A percentile compares a stretch with the other conserved stretches of the same genome.
These are phyloP conservation scores for Sphagnum contortum DNA, from an alignment of 225 moss, liverwort and hornwort genomes.

Conservation along the genomic window DNA sequence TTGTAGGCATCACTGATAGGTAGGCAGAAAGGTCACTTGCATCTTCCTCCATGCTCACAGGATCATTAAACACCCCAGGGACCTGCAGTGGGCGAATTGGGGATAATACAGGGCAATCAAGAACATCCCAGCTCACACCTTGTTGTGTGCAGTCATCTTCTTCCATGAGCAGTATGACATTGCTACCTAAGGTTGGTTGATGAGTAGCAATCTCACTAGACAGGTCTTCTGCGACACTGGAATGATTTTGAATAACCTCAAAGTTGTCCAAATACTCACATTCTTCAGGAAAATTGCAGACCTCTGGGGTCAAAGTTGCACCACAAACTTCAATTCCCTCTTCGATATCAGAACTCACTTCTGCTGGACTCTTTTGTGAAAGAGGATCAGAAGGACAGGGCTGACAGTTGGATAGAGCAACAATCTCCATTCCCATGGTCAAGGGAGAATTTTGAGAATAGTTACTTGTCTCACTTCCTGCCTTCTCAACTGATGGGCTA, in stretches of 20 bases:
- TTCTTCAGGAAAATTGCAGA: constrained; percentile 6
- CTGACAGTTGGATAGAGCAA: too few relatives aligned
- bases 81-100: constrained; percentile 1
- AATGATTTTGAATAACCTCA: constrained; percentile 4
- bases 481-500: constrained; percentile 5
- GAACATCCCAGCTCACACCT: not conserved
- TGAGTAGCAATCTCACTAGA: constrained; percentile 10
- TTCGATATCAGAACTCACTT: not conserved
- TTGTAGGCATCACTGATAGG: not conserved
- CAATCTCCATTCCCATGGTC: too few relatives aligned
- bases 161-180: constrained; percentile 12
- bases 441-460: too few relatives aligned
- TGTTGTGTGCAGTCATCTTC: constrained; percentile 10
- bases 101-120: not conserved
- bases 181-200: constrained; percentile 4
- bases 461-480: constrained; percentile 5
- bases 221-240: constrained; percentile 11
- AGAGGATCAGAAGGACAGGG: too few relatives aligned
- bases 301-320: not conserved
- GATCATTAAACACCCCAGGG: not conserved
- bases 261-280: constrained; percentile 6
- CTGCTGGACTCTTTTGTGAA: too few relatives aligned
- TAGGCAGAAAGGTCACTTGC: not conserved
- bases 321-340: constrained; percentile 10
- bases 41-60: constrained; percentile 1